Percentiles rank a stretch among this genome's conserved stretches.
Conservation (phyloP, 2,329 filamentous ascomycete genomes). For the Paracoccidioides lutzii region DNA sequence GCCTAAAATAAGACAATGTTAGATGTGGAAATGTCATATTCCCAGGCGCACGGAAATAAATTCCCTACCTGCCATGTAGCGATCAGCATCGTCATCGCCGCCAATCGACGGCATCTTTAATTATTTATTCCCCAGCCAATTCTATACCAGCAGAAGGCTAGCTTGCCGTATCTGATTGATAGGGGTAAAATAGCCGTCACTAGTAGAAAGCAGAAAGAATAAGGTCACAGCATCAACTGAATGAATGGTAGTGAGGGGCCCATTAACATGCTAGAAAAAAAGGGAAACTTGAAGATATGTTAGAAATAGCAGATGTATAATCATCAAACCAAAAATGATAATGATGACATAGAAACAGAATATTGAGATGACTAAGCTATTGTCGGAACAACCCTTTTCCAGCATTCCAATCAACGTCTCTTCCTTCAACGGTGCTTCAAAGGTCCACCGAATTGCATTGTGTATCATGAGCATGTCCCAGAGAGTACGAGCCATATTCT, state of each 20-base stretch:
- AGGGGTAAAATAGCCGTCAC: background rate
- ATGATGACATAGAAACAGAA: background rate
- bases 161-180: background rate
- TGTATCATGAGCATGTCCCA: no score
- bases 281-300: no score
- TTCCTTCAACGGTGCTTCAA: no score
- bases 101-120: conserved; percentile 20
- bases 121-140: background rate
- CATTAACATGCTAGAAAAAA: no score
- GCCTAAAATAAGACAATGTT: conserved; percentile 17
- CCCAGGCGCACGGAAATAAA: background rate
- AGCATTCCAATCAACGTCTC: background rate
- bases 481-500: no score
- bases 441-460: no score
- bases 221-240: no score
- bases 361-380: background rate
- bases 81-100: conserved; percentile 30
- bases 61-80: conserved; percentile 27
- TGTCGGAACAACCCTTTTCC: background rate
- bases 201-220: no score
- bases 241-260: no score
- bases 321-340: background rate
- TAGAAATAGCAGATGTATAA: background rate
- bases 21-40: background rate
- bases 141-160: background rate